Base-by-base conservation (phyloP, 352 stramenopile species). In the Phytopythium ostracodes region DNA sequence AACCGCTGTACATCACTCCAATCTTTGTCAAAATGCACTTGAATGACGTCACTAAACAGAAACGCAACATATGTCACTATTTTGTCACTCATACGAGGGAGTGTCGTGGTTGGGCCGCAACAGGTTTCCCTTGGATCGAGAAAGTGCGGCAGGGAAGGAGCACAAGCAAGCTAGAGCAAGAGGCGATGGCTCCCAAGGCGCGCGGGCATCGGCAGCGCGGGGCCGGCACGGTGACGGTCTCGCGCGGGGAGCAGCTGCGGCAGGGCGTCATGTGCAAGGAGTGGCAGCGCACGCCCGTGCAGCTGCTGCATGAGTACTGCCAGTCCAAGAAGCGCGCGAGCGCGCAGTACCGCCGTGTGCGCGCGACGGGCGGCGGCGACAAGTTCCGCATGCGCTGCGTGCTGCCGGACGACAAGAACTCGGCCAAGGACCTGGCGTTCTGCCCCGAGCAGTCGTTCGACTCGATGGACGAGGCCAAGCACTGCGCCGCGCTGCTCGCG, bases 281-380 rank as follows among this genome's bases (percentile, higher is more conserved):
- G 65, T 98, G 92, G 92, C 92, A 98, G 74, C 78, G 87, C 40
- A 97, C 92, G 38, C 97, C 97, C 8, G 95, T 94, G 63, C 79
- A 97, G 73, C 62, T 99, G 47, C 76, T 99, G 63, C 75, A 84
- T 24, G 94, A 99, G 65, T 98, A 93, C 65, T 98, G 88, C 62
- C 86, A 98, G 71, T 78, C 86, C 54, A 88, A 98, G 67, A 98
- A 98, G 67, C 82, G 92, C 38, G 81, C 84, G 42, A 67, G 87
- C 49, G 75, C 87, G 27, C 79, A 84, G 40, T 97, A 93, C 67
- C 70, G 70, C 15, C 76, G 75, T 38, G 79, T 76, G 29, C 73
- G 73, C 12, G 73, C 75, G 35, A 36, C 76, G 10, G 64, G 87
- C 54, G 54, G 87, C 52, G 54, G 60, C 10, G 49, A 66, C 33